These are phyloP conservation scores for Axilococcus clingmanii DNA, from an alignment of 139 green algal genomes.

Conservation along the genomic window DNA sequence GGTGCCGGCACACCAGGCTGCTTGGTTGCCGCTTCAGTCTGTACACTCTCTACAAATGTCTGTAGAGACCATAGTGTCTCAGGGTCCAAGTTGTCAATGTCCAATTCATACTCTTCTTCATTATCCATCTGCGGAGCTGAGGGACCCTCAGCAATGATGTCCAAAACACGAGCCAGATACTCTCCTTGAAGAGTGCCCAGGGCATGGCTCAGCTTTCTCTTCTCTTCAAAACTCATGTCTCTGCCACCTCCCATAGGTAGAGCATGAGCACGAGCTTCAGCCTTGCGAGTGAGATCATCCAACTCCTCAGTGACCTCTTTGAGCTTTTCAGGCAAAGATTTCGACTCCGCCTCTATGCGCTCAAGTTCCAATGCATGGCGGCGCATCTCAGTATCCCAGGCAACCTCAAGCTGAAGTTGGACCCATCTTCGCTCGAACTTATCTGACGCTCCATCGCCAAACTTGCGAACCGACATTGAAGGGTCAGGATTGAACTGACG, in stretches of 20 bases:
- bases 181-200: slow-evolving; percentile 32
- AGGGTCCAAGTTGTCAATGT: slow-evolving; percentile 42
- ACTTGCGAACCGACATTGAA: slow-evolving; percentile 31
- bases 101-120: slow-evolving; percentile 54
- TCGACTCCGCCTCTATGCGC: slow-evolving; percentile 20
- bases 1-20: slow-evolving; percentile 1
- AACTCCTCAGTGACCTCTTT: slow-evolving; percentile 37
- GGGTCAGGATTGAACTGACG: slow-evolving; percentile 38
- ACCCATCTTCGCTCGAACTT: slow-evolving; percentile 50
- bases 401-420: slow-evolving; percentile 23
- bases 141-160: slow-evolving; percentile 40
- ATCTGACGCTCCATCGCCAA: slow-evolving; percentile 35
- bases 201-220: slow-evolving; percentile 34
- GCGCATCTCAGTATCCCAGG: slow-evolving; percentile 29
- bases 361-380: slow-evolving; percentile 18
- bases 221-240: slow-evolving; percentile 58
- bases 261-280: not conserved
- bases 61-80: slow-evolving; percentile 50
- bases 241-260: slow-evolving; percentile 5
- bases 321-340: slow-evolving; percentile 28
- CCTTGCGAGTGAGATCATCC: slow-evolving; percentile 31
- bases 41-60: slow-evolving; percentile 24
- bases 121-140: slow-evolving; percentile 22
- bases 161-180: slow-evolving; percentile 33
- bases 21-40: not conserved